Percentiles rank a stretch among this genome's conserved stretches.
These are phyloP conservation scores for Royoungia palumana DNA, from an alignment of 768 basidiomycete species.

Conservation along the genomic window DNA sequence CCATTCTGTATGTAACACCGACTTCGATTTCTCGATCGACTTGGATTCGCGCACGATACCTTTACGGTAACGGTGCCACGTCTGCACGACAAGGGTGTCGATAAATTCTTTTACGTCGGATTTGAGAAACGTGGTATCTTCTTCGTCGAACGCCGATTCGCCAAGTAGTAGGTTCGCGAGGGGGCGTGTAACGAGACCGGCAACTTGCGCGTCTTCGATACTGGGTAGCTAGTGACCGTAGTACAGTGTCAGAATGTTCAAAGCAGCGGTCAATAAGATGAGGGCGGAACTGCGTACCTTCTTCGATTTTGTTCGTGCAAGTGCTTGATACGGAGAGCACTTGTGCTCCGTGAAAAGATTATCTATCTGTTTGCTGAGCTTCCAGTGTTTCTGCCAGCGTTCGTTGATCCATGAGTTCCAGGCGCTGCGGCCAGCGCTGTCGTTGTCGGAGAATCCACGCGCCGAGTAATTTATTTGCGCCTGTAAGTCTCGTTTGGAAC, in stretches of 20 bases:
- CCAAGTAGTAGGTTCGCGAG: neutral
- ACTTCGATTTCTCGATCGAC: neutral
- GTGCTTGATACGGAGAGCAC: neutral
- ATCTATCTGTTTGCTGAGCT: neutral
- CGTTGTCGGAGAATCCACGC: neutral
- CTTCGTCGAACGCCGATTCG: neutral
- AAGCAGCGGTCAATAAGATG: neutral
- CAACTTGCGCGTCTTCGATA: neutral
- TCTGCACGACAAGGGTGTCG: neutral
- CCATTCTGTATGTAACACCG: neutral
- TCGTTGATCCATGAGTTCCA: neutral
- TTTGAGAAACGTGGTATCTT: neutral
- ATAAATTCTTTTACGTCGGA: neutral
- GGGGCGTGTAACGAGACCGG: neutral
- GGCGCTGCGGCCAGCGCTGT: neutral
- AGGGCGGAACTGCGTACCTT: neutral
- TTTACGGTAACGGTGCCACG: neutral
- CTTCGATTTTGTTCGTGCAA: neutral
- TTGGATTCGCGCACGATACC: neutral
- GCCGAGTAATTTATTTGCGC: neutral
- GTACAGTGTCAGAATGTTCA: neutral
- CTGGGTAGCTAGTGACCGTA: neutral
- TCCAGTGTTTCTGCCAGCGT: neutral
- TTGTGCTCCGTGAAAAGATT: neutral
- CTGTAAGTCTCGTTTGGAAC: neutral